Conservation (phyloP, 2,329 filamentous ascomycete species). For the Colletotrichum theobromicola region DNA sequence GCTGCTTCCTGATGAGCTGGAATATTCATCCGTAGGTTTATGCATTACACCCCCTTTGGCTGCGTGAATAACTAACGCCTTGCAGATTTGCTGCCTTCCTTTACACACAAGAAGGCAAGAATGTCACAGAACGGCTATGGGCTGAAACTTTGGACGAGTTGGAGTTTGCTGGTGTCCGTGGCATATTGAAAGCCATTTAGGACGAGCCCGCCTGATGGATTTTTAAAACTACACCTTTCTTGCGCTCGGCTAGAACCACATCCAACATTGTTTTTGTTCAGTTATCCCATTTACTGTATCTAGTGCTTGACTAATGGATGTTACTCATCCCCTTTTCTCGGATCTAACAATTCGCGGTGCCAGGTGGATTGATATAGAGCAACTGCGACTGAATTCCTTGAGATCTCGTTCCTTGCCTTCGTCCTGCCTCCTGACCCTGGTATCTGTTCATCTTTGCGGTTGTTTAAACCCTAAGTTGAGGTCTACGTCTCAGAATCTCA, state of each 20-base stretch:
- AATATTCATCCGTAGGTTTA: background rate
- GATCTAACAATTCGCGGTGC: background rate
- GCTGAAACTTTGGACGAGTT: background rate
- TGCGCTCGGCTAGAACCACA: background rate
- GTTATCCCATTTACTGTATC: background rate
- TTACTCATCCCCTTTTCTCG: background rate
- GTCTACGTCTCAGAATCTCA: background rate
- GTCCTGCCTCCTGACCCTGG: background rate
- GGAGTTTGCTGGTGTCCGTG: background rate
- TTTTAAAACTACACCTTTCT: background rate
- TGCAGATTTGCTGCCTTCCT: background rate
- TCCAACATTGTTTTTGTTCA: background rate
- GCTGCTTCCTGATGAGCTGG: background rate
- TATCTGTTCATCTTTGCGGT: background rate
- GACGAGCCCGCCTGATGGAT: background rate
- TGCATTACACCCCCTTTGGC: rapidly evolving
- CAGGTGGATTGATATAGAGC: too few species aligned
- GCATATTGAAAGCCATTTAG: background rate
- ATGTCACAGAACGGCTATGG: background rate
- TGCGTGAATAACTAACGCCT: rapidly evolving
- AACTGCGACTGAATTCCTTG: too few species aligned
- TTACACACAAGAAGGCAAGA: background rate
- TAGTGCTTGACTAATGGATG: background rate
- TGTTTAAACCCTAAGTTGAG: background rate
- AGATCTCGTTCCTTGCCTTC: background rate